phyloP scores from a whole-genome alignment of 176 grass and related monocot genomes.

The Oryza nivara region DNA sequence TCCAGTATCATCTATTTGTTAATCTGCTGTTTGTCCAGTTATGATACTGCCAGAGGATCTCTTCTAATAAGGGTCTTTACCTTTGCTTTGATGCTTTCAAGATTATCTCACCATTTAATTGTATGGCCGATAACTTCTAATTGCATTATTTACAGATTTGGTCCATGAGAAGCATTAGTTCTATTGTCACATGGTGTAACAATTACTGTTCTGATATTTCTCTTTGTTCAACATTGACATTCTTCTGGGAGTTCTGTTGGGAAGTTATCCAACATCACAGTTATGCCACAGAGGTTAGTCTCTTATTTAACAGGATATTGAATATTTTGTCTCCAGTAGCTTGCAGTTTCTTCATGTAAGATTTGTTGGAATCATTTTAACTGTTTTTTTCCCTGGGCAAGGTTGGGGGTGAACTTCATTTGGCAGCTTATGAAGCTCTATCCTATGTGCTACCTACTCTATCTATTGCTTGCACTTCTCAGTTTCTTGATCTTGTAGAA shows the following conservation, averaged over 20 bases:
- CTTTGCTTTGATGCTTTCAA: conserved; percentile 10
- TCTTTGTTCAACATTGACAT: conserved; percentile 64
- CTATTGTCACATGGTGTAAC: conserved; percentile 69
- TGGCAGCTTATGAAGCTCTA: conserved; percentile 89
- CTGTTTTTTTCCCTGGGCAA: conserved; percentile 38
- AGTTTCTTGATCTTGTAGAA: conserved; percentile 47
- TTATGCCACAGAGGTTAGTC: conserved; percentile 65
- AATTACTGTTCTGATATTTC: conserved; percentile 43
- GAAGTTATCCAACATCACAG: conserved; percentile 70
- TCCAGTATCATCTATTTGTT: not conserved
- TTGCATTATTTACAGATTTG: conserved; percentile 73
- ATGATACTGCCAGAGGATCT: not conserved
- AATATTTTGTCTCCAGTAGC: conserved; percentile 23
- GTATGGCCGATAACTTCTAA: conserved; percentile 13
- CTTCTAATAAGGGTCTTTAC: conserved; percentile 16
- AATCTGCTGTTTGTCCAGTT: conserved; percentile 1
- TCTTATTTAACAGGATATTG: conserved; percentile 36
- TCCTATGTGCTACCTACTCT: conserved; percentile 65
- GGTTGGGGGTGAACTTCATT: conserved; percentile 82
- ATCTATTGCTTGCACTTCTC: conserved; percentile 41
- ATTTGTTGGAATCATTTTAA: conserved; percentile 25
- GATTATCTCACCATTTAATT: conserved; percentile 22
- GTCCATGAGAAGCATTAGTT: conserved; percentile 69
- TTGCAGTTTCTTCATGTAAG: conserved; percentile 24
- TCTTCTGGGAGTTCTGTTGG: conserved; percentile 84